Evolutionary conservation across 2,329 filamentous ascomycete genomes (phyloP), one percentile per base, ranked within the genome.

Genomic region (Phaeomoniella chlamydospora): DNA sequence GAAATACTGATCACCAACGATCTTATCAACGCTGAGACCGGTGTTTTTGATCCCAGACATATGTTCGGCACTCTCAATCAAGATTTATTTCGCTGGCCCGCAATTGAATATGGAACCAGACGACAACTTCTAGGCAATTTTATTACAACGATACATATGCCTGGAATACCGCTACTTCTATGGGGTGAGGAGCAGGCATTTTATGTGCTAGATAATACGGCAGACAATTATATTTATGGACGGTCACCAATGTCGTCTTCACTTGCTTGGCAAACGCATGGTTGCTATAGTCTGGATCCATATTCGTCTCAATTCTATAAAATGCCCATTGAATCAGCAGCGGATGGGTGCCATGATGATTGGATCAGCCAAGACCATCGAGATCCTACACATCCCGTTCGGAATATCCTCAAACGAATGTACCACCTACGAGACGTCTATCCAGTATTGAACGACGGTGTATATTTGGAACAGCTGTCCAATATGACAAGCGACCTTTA

Each of bases 151-250:
- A 41, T 71, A 22, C 46, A 65, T 15, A 56, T 71, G 50, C 67
- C 68, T 2, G 68, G 68, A 29, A 64, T 69, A 15, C 63, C 68
- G 0, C 46, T 66, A 30, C 49, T 69, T 15, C 59, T 60, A 31
- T 73, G 65, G 61, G 68, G 69, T 14, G 69, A 73, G 43, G 69
- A 73, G 47, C 69, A 73, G 49, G 61, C 61, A 0, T 65, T 64
- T 36, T 72, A 72, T 43, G 51, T 68, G 1, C 51, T 72, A 3
- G 69, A 73, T 41, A 72, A 64, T 43, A 70, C 67, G 2, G 68
- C 68, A 2, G 53, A 53, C 35, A 70, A 73, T 46, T 73, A 73
- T 45, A 56, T 73, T 31, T 73, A 65, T 45, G 69, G 69, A 12
- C 30, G 40, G 11, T n/a, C 31, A 42, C 54, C 69, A 3, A 69